Evolutionary conservation across 2,329 filamentous ascomycete species (phyloP).

Genomic region (Cercospora nicotianae): DNA sequence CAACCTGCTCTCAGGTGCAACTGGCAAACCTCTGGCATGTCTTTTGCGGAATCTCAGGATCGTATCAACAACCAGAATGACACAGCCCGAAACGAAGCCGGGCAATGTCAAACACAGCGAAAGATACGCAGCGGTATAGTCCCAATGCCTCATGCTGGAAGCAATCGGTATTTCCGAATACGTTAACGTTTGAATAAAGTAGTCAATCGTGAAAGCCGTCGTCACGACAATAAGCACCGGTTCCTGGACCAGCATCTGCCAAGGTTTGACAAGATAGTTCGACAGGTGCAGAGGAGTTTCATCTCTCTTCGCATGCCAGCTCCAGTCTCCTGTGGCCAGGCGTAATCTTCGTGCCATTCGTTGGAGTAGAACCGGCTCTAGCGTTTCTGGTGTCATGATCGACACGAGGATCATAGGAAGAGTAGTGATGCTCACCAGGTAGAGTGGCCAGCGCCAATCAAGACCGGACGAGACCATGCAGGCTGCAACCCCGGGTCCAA

Average conservation of each 20-base stretch:
- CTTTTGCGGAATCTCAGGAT: conserved; percentile 15
- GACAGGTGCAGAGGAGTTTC: conserved; percentile 11
- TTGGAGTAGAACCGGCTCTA: conserved; percentile 25
- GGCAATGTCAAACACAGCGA: conserved; percentile 11
- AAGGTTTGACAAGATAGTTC: conserved; percentile 19
- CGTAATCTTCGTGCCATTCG: conserved; percentile 5
- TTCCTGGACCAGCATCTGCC: conserved; percentile 20
- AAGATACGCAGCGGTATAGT: background rate
- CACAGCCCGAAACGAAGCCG: conserved; percentile 17
- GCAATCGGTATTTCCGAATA: conserved; percentile 20
- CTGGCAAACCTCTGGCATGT: background rate
- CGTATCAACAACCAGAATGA: conserved; percentile 12
- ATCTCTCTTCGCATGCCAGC: conserved; percentile 14
- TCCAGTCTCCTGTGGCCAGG: conserved; percentile 27
- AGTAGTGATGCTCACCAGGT: conserved; percentile 5
- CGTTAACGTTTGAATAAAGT: conserved; percentile 41
- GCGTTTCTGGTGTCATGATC: conserved; percentile 13
- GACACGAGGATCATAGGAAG: conserved; percentile 5
- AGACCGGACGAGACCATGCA: conserved; percentile 20
- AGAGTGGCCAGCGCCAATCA: conserved; percentile 28
- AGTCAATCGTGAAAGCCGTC: conserved; percentile 34
- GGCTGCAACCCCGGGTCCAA: conserved; percentile 16
- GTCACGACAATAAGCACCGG: conserved; percentile 23
- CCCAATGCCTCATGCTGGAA: conserved; percentile 12
- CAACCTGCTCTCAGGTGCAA: conserved; percentile 21